Evolutionary conservation across 208 protist species (phyloP).

Genomic region (Leptomonas pyrrhocoris): DNA sequence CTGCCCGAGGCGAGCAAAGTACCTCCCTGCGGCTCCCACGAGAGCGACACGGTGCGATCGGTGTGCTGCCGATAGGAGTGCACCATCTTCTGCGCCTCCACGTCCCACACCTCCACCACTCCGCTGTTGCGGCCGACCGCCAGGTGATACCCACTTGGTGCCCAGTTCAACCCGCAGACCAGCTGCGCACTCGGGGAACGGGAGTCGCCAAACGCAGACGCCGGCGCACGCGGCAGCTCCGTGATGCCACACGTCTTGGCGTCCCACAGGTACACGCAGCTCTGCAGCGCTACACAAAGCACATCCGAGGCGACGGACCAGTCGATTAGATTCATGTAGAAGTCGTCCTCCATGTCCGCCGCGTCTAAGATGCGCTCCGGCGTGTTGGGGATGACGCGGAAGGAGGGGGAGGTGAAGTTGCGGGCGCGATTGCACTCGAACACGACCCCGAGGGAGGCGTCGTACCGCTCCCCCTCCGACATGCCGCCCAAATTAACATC

Average conservation of each 20-base stretch:
- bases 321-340: constrained; percentile 99
- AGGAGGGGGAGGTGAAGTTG: constrained; percentile 82
- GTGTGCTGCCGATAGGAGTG: constrained; percentile 88
- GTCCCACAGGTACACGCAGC: constrained; percentile 98
- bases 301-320: constrained; percentile 89
- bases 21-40: constrained; percentile 90
- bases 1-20: constrained; percentile 92
- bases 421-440: constrained; percentile 79
- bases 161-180: constrained; percentile 95
- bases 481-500: constrained; percentile 24
- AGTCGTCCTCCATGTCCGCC: constrained; percentile 98
- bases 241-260: constrained; percentile 92
- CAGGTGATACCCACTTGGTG: constrained; percentile 85
- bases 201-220: constrained; percentile 11
- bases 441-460: constrained; percentile 76
- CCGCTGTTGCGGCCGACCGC: constrained; percentile 89
- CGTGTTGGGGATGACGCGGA: constrained; percentile 92
- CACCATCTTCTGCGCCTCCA: constrained; percentile 76
- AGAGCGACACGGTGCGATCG: constrained; percentile 57
- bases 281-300: constrained; percentile 97
- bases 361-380: constrained; percentile 98
- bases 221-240: constrained; percentile 81
- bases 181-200: constrained; percentile 15
- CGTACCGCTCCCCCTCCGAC: constrained; percentile 60
- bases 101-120: constrained; percentile 93